These are phyloP conservation scores for Trichoderma sp. DNA, from an alignment of 2,329 filamentous ascomycete species.

Conservation along the genomic window DNA sequence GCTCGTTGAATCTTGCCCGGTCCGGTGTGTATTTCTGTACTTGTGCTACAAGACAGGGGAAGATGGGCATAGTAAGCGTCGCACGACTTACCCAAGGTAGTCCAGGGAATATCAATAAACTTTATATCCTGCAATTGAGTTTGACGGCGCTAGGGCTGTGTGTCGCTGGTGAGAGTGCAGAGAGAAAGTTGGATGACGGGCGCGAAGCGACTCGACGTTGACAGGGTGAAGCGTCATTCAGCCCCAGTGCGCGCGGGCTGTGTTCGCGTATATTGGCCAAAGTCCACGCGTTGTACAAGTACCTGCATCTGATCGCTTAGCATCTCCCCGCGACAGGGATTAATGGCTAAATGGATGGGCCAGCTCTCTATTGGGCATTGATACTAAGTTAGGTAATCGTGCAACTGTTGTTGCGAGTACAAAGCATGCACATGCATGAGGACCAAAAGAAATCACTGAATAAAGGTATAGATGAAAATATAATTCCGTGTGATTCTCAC, in stretches of 20 bases:
- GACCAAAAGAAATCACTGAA: background rate
- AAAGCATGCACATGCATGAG: background rate
- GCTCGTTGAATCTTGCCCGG: background rate
- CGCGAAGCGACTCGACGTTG: background rate
- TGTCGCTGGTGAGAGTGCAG: background rate
- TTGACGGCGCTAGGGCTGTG: background rate
- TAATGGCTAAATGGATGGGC: background rate
- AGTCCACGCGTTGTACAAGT: background rate
- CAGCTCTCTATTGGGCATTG: background rate
- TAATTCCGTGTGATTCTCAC: background rate
- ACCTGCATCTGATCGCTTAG: background rate
- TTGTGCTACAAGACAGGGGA: background rate
- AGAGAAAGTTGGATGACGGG: background rate
- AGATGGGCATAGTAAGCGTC: background rate
- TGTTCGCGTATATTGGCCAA: background rate
- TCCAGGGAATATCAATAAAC: background rate
- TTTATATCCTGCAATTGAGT: background rate
- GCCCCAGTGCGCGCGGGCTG: background rate
- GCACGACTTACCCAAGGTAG: background rate
- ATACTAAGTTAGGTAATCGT: background rate
- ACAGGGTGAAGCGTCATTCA: background rate
- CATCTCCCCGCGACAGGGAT: background rate
- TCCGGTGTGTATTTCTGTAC: background rate
- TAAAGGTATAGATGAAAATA: background rate
- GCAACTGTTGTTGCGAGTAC: background rate